phyloP scores from a whole-genome alignment of 2,329 filamentous ascomycete species.

The Coniochaeta sp. region DNA sequence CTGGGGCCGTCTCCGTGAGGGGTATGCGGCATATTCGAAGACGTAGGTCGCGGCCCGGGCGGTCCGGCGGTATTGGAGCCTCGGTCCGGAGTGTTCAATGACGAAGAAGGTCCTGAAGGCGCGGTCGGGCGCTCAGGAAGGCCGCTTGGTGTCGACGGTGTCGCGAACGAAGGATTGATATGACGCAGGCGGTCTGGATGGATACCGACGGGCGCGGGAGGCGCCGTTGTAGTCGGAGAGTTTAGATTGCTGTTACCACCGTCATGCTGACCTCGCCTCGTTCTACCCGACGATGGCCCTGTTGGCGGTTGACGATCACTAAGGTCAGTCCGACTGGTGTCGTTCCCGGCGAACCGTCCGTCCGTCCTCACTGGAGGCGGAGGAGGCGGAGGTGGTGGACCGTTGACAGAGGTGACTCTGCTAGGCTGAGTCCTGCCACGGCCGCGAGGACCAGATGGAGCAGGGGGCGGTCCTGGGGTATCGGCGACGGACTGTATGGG shows the following conservation, averaged over 20 bases:
- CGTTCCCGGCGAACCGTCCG: conserved; percentile 28
- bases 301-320: conserved; percentile 46
- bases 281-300: conserved; percentile 42
- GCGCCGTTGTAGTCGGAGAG: conserved; percentile 12
- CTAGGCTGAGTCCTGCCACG: conserved; percentile 23
- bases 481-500: conserved; percentile 35
- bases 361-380: conserved; percentile 31
- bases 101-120: not conserved
- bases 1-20: conserved; percentile 16
- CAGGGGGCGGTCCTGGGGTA: conserved; percentile 42
- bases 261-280: conserved; percentile 37
- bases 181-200: conserved; percentile 36
- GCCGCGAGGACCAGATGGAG: conserved; percentile 41
- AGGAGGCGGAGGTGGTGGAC: conserved; percentile 3
- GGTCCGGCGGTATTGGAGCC: conserved; percentile 6
- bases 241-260: conserved; percentile 7
- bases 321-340: conserved; percentile 32
- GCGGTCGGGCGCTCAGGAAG: conserved; percentile 4
- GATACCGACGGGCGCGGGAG: conserved; percentile 15
- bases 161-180: conserved; percentile 16
- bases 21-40: conserved; percentile 20
- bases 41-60: conserved; percentile 15
- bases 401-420: conserved; percentile 23
- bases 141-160: conserved; percentile 8
- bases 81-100: conserved; percentile 18